Conservation (phyloP, 176 grass and related monocot species). For the Oryza glaberrima region DNA sequence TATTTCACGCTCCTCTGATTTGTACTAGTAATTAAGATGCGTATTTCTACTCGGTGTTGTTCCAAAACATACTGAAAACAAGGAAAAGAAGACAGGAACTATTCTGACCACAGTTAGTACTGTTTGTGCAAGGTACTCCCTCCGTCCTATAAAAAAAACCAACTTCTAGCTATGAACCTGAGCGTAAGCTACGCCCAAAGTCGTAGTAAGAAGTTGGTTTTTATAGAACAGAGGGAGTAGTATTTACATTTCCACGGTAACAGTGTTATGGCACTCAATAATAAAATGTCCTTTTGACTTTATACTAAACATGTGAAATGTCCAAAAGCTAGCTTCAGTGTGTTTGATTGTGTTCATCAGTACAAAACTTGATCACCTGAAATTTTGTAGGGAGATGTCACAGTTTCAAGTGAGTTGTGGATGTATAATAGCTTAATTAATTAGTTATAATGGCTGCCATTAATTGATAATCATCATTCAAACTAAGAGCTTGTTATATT, state of each 20-base stretch:
- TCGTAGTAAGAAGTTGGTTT: no score
- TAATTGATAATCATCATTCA: constrained; percentile 1
- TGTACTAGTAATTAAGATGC: neutral
- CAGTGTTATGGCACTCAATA: constrained; percentile 7
- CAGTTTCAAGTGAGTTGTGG: neutral
- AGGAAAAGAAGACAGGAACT: constrained; percentile 34
- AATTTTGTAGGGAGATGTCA: neutral
- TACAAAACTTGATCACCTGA: constrained; percentile 34
- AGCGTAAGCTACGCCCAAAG: no score
- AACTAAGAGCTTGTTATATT: neutral
- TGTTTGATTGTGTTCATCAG: neutral
- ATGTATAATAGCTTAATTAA: constrained; percentile 25
- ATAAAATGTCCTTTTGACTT: constrained; percentile 37
- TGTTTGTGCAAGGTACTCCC: constrained; percentile 23
- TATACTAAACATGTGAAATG: constrained; percentile 31
- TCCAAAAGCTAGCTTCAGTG: constrained; percentile 2
- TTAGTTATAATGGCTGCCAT: constrained; percentile 3
- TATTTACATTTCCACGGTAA: constrained; percentile 29
- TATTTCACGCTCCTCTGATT: constrained; percentile 16
- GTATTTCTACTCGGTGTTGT: neutral
- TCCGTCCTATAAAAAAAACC: no score
- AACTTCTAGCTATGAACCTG: no score
- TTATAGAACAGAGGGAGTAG: neutral
- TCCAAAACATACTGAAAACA: constrained; percentile 30
- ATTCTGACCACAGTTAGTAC: constrained; percentile 30